A percentile compares a stretch with the other conserved stretches of the same genome.
Evolutionary conservation across 2,329 filamentous ascomycete genomes (phyloP).

Genomic region (Sporothrix pallida): DNA sequence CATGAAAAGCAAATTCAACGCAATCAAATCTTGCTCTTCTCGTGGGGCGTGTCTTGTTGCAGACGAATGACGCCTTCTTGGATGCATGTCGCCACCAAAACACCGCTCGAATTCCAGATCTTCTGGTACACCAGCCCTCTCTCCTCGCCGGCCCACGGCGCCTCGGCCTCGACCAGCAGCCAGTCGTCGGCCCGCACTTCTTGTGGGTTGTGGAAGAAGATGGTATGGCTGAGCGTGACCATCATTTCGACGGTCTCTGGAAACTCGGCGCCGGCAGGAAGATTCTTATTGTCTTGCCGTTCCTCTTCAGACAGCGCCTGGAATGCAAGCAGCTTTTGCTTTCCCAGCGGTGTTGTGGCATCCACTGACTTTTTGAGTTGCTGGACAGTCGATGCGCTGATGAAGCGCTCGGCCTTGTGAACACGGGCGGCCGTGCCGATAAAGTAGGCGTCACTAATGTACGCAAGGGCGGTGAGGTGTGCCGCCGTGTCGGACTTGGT

Average conservation of each 20-base stretch:
- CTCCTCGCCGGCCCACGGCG: constrained; percentile 78
- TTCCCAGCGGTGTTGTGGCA: neutral
- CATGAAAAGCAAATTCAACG: too few species aligned
- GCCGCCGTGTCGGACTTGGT: constrained; percentile 54
- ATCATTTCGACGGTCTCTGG: constrained; percentile 70
- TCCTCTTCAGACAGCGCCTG: constrained; percentile 27
- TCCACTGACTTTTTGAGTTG: neutral
- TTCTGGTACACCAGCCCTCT: constrained; percentile 76
- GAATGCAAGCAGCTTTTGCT: neutral
- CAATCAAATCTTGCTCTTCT: constrained; percentile 23
- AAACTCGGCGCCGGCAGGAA: neutral
- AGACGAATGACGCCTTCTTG: constrained; percentile 65
- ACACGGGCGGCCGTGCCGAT: constrained; percentile 84
- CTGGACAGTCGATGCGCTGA: neutral
- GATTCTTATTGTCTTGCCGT: constrained; percentile 17
- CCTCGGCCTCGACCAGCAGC: constrained; percentile 82
- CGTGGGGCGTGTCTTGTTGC: neutral
- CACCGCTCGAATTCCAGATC: constrained; percentile 73
- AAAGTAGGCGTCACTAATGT: constrained; percentile 91
- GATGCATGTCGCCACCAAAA: constrained; percentile 75
- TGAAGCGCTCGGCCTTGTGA: constrained; percentile 56
- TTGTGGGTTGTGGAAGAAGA: constrained; percentile 68
- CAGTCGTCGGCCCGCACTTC: constrained; percentile 68
- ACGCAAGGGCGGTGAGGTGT: constrained; percentile 85
- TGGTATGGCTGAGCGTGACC: constrained; percentile 77